Base-by-base conservation (phyloP, 2,329 filamentous ascomycete genomes). In the Claviceps monticola region DNA sequence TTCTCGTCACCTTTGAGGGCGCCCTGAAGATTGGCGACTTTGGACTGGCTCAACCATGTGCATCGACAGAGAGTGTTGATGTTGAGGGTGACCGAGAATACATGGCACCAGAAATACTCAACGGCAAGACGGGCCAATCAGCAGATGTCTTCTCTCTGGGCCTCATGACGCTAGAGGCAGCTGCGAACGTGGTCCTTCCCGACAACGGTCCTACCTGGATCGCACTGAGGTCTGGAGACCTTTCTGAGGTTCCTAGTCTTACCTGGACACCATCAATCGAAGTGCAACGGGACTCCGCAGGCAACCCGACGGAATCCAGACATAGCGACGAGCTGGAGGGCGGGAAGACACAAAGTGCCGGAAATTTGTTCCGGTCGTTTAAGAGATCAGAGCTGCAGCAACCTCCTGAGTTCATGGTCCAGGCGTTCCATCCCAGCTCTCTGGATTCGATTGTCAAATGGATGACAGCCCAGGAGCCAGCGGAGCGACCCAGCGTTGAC, bases 11-110 rank as follows among this genome's bases (percentile, higher is more conserved):
- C 42, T 89, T 86, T 64, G 84, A 90, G 62, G 88, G 87, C 21
- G 78, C 82, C 11, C 74, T 94, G 53, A 93, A 93, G 68, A 91
- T 94, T 64, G 87, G 82, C 26, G 87, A 94, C 66, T 93, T 94
- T 65, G 87, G 87, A 42, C 75, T 93, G 71, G 90, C 93, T 26
- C 82, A 86, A 42, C 67, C 74, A 11, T 91, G 86, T 82, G 87
- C 89, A 14, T 86, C 84, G 16, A 78, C 82, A 46, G 74, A 80
- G 51, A 80, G 83, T 51, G 84, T 93, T 55, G 89, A 96, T 58
- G 85, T 87, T 43, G 93, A 98, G 70, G 93, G 93, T 36, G 93
- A 98, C 64, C 86, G 93, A 48, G 88, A 95, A 64, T 98, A 98
- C 65, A 91, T 98, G 64, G 91, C 87, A 1, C 90, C 90, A 0